Evolutionary conservation across 2,329 filamentous ascomycete species (phyloP).

Genomic region (Phaeosphaeriaceae sp.): DNA sequence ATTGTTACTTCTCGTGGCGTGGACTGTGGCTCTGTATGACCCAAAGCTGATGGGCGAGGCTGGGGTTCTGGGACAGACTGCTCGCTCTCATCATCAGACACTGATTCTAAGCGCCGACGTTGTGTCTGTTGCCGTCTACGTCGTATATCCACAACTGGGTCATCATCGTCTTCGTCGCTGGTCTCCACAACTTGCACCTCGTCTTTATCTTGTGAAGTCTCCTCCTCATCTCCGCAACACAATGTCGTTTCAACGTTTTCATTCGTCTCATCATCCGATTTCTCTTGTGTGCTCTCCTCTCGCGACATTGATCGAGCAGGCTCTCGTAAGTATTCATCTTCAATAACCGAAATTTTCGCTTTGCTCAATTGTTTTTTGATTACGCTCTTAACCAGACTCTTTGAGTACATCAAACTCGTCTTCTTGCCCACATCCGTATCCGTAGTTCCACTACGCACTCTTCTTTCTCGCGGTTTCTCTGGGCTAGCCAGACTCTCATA

Average conservation of each 20-base stretch:
- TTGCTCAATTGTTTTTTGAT: slow-evolving; percentile 26
- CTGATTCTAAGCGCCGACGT: slow-evolving; percentile 24
- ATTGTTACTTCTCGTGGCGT: neutral
- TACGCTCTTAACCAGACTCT: slow-evolving; percentile 35
- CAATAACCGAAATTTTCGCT: slow-evolving; percentile 21
- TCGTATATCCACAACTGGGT: slow-evolving; percentile 30
- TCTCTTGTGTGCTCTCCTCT: slow-evolving; percentile 10
- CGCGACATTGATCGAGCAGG: slow-evolving; percentile 1
- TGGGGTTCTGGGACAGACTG: neutral
- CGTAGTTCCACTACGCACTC: slow-evolving; percentile 17
- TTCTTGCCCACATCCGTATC: slow-evolving; percentile 25
- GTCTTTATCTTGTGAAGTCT: slow-evolving; percentile 5
- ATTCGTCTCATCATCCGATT: slow-evolving; percentile 17
- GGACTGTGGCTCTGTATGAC: neutral
- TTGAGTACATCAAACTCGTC: slow-evolving; percentile 31
- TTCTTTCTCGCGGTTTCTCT: slow-evolving; percentile 27
- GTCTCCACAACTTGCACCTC: slow-evolving; percentile 10
- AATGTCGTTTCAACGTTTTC: slow-evolving; percentile 40
- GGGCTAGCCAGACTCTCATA: slow-evolving; percentile 39
- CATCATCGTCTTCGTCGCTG: slow-evolving; percentile 34
- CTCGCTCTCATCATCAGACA: slow-evolving; percentile 31
- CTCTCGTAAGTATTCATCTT: slow-evolving; percentile 21
- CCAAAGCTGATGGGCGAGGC: neutral
- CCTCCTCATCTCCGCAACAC: slow-evolving; percentile 37
- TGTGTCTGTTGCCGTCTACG: slow-evolving; percentile 21